Conservation (phyloP, 2,329 filamentous ascomycete species). For the Ophiostoma sp. region DNA sequence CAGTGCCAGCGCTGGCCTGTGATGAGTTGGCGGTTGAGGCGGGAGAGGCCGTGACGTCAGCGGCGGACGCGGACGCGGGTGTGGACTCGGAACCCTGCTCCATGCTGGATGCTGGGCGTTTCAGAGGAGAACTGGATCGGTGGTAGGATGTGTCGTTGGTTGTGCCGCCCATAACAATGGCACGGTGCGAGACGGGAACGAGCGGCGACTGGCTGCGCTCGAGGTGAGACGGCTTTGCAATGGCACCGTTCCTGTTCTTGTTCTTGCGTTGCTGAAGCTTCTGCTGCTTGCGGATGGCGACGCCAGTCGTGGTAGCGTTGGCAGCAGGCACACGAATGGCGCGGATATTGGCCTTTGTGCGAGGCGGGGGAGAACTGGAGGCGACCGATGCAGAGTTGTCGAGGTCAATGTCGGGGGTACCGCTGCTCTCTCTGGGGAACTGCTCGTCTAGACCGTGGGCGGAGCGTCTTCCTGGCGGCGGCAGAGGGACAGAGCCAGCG, state of each 20-base stretch:
- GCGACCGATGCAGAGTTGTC: neutral
- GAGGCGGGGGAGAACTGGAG: constrained; percentile 12
- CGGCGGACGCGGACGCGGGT: constrained; percentile 7
- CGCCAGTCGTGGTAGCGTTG: constrained; percentile 10
- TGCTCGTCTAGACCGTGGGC: neutral
- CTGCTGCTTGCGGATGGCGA: constrained; percentile 13
- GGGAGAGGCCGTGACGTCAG: constrained; percentile 28
- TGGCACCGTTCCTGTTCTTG: neutral
- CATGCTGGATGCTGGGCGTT: constrained; percentile 59
- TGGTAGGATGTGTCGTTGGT: constrained; percentile 50
- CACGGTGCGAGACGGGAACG: constrained; percentile 45
- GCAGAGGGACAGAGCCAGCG: constrained; percentile 37
- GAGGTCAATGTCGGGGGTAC: constrained; percentile 19
- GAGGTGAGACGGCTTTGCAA: constrained; percentile 17
- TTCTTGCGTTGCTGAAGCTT: neutral
- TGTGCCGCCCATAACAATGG: constrained; percentile 58
- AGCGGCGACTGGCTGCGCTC: constrained; percentile 50
- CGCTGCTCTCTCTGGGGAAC: constrained; percentile 18
- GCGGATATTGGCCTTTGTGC: constrained; percentile 19
- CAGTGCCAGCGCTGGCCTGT: neutral
- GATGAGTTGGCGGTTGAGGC: constrained; percentile 6
- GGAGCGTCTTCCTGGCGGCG: constrained; percentile 19
- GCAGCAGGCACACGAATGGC: constrained; percentile 4
- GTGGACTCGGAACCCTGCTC: constrained; percentile 34
- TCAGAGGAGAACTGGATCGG: constrained; percentile 60